These are phyloP conservation scores for Aciculosporium take DNA, from an alignment of 2,329 filamentous ascomycete species.

Conservation along the genomic window DNA sequence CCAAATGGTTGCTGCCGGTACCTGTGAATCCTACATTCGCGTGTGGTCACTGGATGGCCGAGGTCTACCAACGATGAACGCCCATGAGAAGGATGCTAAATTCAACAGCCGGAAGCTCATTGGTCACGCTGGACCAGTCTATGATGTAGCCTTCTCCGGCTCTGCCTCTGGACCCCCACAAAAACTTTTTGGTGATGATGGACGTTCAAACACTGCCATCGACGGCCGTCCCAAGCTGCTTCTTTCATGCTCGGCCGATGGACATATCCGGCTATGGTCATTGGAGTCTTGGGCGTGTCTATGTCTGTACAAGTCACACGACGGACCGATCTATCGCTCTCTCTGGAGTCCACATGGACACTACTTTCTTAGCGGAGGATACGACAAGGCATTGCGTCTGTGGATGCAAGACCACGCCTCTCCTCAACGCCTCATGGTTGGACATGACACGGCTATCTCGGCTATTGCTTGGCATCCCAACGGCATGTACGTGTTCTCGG, in stretches of 20 bases:
- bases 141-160: slow-evolving; percentile 74
- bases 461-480: slow-evolving; percentile 91
- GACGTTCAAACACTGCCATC: slow-evolving; percentile 24
- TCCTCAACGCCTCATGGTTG: slow-evolving; percentile 73
- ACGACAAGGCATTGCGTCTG: slow-evolving; percentile 78
- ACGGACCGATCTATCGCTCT: slow-evolving; percentile 76
- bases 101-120: slow-evolving; percentile 59
- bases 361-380: slow-evolving; percentile 80
- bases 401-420: slow-evolving; percentile 92
- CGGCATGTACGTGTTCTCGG: slow-evolving; percentile 83
- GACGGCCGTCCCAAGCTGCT: slow-evolving; percentile 57
- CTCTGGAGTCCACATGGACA: slow-evolving; percentile 87
- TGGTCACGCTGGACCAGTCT: slow-evolving; percentile 82
- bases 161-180: slow-evolving; percentile 42
- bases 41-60: slow-evolving; percentile 86
- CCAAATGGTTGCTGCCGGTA: slow-evolving; percentile 73
- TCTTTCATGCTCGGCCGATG: slow-evolving; percentile 76
- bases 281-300: slow-evolving; percentile 84
- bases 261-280: slow-evolving; percentile 83
- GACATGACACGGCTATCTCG: slow-evolving; percentile 88
- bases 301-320: slow-evolving; percentile 86
- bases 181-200: slow-evolving; percentile 36
- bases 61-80: slow-evolving; percentile 54
- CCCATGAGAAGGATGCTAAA: slow-evolving; percentile 42
- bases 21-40: slow-evolving; percentile 87